Percentiles rank a stretch among this genome's conserved stretches.
Conservation (phyloP, 139 green algal genomes). For the Chlamydomonas incerta region DNA sequence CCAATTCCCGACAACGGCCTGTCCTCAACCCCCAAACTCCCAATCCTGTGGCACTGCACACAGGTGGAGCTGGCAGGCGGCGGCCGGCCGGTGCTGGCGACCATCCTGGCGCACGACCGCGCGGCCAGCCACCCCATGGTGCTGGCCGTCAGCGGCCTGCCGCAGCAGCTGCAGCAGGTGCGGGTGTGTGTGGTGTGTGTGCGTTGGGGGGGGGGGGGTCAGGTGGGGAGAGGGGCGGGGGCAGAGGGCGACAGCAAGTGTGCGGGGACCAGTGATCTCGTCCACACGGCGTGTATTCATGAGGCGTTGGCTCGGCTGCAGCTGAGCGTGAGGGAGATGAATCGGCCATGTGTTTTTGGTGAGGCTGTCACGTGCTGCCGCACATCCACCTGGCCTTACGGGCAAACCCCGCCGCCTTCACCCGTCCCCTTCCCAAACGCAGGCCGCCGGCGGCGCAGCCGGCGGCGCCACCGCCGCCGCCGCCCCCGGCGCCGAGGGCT, state of each 20-base stretch:
- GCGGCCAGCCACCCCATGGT: slow-evolving; percentile 59
- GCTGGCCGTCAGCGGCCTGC: slow-evolving; percentile 55
- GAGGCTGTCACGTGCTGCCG: no score
- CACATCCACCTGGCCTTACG: no score
- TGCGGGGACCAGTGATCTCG: not conserved
- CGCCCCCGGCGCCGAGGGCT: no score
- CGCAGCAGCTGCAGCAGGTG: not conserved
- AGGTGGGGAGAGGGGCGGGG: not conserved
- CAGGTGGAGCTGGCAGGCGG: slow-evolving; percentile 53
- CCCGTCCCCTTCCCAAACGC: not conserved
- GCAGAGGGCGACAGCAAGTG: no score
- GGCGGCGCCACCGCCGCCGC: not conserved
- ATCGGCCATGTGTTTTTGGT: not conserved
- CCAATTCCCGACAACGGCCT: no score
- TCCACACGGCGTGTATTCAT: no score
- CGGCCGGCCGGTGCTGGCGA: slow-evolving; percentile 64
- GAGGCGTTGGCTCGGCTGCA: no score
- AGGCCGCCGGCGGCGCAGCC: no score
- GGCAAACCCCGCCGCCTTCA: not conserved
- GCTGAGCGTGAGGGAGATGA: not conserved
- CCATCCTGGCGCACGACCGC: slow-evolving; percentile 74
- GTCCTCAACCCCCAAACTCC: no score
- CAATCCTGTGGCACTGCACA: no score
- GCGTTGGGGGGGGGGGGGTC: no score
- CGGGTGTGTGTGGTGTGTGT: no score